Conservation (phyloP, 2,329 filamentous ascomycete species). For the Setomelanomma holmii region DNA sequence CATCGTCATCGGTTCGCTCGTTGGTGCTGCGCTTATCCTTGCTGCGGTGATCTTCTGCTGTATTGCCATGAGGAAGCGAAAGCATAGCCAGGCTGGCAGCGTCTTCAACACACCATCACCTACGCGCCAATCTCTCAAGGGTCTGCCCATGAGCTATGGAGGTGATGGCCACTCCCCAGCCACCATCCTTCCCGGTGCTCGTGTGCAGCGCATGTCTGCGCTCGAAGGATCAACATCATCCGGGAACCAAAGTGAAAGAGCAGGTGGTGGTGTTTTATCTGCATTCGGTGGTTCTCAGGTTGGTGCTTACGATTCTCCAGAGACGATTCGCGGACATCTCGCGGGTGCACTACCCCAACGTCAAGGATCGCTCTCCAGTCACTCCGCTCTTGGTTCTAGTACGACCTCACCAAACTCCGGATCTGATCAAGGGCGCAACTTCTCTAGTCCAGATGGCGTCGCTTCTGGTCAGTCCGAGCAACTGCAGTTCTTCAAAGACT, state of each 20-base stretch:
- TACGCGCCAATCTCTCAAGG: slow-evolving; percentile 42
- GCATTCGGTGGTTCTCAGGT: slow-evolving; percentile 30
- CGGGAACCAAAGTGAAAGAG: slow-evolving; percentile 52
- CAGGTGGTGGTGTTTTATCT: slow-evolving; percentile 27
- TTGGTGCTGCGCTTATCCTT: slow-evolving; percentile 73
- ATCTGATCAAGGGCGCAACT: slow-evolving; percentile 61
- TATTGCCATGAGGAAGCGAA: slow-evolving; percentile 62
- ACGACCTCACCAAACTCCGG: slow-evolving; percentile 73
- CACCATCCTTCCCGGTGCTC: slow-evolving; percentile 76
- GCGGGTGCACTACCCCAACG: slow-evolving; percentile 65
- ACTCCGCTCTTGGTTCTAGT: slow-evolving; percentile 72
- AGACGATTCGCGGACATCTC: slow-evolving; percentile 62
- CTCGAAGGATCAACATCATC: slow-evolving; percentile 74
- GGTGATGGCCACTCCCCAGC: slow-evolving; percentile 48
- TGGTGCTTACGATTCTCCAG: slow-evolving; percentile 65
- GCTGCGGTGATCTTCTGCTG: slow-evolving; percentile 68
- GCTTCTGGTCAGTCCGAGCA: slow-evolving; percentile 94
- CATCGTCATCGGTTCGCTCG: slow-evolving; percentile 81
- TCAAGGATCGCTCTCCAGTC: slow-evolving; percentile 88
- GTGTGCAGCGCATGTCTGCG: slow-evolving; percentile 95
- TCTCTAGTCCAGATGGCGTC: slow-evolving; percentile 84
- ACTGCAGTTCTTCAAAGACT: slow-evolving; percentile 95
- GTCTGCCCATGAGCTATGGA: slow-evolving; percentile 50
- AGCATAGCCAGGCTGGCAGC: slow-evolving; percentile 69
- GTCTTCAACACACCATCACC: slow-evolving; percentile 92